Evolutionary conservation across 1,139 yeast genomes (phyloP).

Genomic region (Zygosaccharomyces sapae): DNA sequence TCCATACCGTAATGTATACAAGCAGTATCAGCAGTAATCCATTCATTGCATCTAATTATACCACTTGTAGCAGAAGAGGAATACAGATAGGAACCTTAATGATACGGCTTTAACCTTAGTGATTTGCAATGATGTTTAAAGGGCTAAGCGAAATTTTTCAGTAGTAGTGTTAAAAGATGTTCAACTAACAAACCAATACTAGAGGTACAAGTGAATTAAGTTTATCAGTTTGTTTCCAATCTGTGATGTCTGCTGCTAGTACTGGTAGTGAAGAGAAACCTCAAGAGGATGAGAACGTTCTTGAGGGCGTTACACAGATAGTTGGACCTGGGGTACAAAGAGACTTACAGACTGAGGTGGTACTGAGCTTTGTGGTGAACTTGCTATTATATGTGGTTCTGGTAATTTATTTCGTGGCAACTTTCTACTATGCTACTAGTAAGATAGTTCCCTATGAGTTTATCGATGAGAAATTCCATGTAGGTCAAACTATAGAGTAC

Average conservation of each 20-base stretch:
- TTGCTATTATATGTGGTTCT: slow-evolving; percentile 28
- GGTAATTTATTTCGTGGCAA: slow-evolving; percentile 21
- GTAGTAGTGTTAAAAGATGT: neutral
- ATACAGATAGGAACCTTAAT: neutral
- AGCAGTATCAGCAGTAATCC: neutral
- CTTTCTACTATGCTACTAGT: slow-evolving; percentile 28
- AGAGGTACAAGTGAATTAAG: neutral
- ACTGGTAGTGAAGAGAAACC: neutral
- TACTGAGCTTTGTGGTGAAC: slow-evolving; percentile 28
- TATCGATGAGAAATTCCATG: slow-evolving; percentile 79
- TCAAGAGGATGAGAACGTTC: slow-evolving; percentile 2
- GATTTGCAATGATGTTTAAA: slow-evolving; percentile 4
- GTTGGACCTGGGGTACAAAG: slow-evolving; percentile 30
- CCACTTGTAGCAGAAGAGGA: neutral
- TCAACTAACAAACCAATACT: neutral
- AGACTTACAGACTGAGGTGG: slow-evolving; percentile 32
- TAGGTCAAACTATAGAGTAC: slow-evolving; percentile 70
- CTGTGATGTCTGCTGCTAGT: neutral
- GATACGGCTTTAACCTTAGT: slow-evolving; percentile 4
- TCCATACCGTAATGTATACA: slow-evolving; percentile 4
- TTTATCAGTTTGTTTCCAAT: neutral
- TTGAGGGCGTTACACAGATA: slow-evolving; percentile 14
- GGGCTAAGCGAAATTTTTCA: slow-evolving; percentile 5
- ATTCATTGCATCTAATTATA: slow-evolving; percentile 7
- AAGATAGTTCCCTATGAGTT: slow-evolving; percentile 31